These are phyloP conservation scores for Chlamydomonas sphaeroides DNA, from an alignment of 139 green algal genomes.

Conservation along the genomic window DNA sequence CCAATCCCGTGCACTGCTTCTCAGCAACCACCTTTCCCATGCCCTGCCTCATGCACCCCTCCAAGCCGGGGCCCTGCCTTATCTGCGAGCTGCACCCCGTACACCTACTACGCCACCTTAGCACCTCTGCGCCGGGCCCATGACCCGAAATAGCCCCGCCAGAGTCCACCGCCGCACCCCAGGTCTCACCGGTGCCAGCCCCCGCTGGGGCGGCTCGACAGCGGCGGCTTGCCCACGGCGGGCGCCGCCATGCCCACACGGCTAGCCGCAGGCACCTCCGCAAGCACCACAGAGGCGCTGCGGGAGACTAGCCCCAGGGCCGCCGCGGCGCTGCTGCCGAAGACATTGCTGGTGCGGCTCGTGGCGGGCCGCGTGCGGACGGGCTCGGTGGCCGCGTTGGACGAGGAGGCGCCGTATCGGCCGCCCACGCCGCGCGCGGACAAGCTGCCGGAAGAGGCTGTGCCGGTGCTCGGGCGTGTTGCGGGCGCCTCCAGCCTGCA, in stretches of 20 bases:
- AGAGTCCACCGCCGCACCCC: no score
- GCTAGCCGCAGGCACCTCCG: background rate
- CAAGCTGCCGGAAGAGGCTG: background rate
- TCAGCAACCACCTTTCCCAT: no score
- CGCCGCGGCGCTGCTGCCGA: background rate
- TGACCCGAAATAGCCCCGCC: no score
- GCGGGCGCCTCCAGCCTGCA: background rate
- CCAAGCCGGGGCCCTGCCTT: no score
- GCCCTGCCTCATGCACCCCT: no score
- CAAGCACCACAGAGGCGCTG: background rate
- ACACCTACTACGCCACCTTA: no score
- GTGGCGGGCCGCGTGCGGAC: background rate
- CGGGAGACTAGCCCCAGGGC: background rate
- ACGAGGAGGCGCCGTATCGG: background rate
- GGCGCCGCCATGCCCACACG: background rate
- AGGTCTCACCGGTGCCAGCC: constrained; percentile 1
- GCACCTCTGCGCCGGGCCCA: no score
- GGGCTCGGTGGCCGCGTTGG: background rate
- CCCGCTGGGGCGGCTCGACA: constrained; percentile 3
- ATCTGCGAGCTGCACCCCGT: no score
- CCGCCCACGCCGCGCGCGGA: background rate
- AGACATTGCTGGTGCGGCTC: constrained; percentile 15
- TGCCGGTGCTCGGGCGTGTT: background rate
- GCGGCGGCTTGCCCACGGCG: background rate
- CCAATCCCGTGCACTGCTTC: no score